Evolutionary conservation across 176 grass and related monocot genomes (phyloP).

Genomic region (Metroxylon sagu): DNA sequence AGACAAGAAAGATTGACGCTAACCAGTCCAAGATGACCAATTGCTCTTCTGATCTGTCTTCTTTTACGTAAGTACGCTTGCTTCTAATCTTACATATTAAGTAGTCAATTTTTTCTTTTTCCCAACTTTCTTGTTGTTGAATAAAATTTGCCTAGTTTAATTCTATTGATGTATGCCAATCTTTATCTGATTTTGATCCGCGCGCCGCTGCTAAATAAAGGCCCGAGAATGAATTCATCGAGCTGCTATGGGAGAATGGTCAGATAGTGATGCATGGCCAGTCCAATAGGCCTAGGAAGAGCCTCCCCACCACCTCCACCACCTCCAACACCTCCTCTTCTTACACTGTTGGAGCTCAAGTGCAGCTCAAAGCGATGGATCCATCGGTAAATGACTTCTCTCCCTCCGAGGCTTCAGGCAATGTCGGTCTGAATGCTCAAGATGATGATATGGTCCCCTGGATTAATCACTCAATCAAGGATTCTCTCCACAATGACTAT

Average conservation of each 20-base stretch:
- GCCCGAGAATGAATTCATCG: slow-evolving; percentile 23
- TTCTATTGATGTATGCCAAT: neutral
- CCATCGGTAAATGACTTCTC: neutral
- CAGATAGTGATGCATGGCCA: slow-evolving; percentile 19
- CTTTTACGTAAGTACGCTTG: slow-evolving; percentile 3
- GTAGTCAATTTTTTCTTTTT: too few relatives aligned
- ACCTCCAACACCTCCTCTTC: neutral
- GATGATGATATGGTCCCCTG: slow-evolving; percentile 13
- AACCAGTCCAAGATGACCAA: slow-evolving; percentile 5
- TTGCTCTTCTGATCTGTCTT: slow-evolving; percentile 7
- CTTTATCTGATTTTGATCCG: neutral
- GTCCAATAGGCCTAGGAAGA: slow-evolving; percentile 11
- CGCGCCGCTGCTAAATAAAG: neutral
- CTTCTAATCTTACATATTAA: neutral
- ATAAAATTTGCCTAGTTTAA: neutral
- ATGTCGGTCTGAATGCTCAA: neutral
- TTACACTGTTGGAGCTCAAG: neutral
- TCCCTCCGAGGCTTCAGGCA: slow-evolving; percentile 1
- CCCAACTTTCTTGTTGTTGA: too few relatives aligned
- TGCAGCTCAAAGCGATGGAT: slow-evolving; percentile 2
- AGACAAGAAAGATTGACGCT: slow-evolving; percentile 1
- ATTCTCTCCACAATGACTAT: slow-evolving; percentile 6
- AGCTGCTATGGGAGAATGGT: slow-evolving; percentile 30
- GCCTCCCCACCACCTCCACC: too few relatives aligned
- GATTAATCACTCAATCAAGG: slow-evolving; percentile 25